A percentile compares a stretch with the other conserved stretches of the same genome.
phyloP scores from a whole-genome alignment of 2,329 filamentous ascomycete species.

The Phialemoniopsis sp. region DNA sequence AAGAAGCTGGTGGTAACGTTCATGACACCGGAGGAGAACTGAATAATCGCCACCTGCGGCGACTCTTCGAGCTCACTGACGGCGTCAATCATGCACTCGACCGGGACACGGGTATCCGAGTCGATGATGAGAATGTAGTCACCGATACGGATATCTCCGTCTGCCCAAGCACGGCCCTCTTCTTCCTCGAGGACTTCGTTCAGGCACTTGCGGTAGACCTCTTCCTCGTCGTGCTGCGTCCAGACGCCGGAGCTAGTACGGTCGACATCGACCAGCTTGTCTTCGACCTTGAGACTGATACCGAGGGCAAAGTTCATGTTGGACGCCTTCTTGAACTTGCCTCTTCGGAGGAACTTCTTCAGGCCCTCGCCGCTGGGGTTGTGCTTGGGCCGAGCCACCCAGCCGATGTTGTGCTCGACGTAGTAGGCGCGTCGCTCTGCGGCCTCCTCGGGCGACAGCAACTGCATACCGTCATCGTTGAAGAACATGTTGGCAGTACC shows the following conservation, averaged over 20 bases:
- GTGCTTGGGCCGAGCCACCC: constrained; percentile 63
- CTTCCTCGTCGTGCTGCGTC: constrained; percentile 65
- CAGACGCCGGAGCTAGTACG: constrained; percentile 49
- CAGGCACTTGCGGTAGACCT: constrained; percentile 62
- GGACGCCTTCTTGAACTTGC: constrained; percentile 68
- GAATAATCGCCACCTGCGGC: constrained; percentile 74
- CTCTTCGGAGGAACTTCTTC: constrained; percentile 47
- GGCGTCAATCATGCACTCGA: constrained; percentile 73
- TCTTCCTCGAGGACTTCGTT: constrained; percentile 59
- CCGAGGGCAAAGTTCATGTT: constrained; percentile 71
- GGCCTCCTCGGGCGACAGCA: constrained; percentile 59
- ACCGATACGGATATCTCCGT: constrained; percentile 80
- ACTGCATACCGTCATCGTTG: constrained; percentile 71
- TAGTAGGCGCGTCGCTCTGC: constrained; percentile 64
- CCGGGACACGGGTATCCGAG: constrained; percentile 74
- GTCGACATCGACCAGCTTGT: constrained; percentile 55
- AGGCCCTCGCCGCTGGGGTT: constrained; percentile 45
- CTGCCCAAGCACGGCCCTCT: constrained; percentile 71
- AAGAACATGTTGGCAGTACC: constrained; percentile 76
- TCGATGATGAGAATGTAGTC: constrained; percentile 80
- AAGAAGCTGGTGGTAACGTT: constrained; percentile 72
- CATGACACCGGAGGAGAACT: constrained; percentile 76
- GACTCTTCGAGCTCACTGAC: constrained; percentile 80
- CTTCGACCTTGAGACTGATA: constrained; percentile 67
- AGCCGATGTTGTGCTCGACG: constrained; percentile 64